Conservation (phyloP, 176 grass and related monocot species). For the Hsuehochloa calcarea region DNA sequence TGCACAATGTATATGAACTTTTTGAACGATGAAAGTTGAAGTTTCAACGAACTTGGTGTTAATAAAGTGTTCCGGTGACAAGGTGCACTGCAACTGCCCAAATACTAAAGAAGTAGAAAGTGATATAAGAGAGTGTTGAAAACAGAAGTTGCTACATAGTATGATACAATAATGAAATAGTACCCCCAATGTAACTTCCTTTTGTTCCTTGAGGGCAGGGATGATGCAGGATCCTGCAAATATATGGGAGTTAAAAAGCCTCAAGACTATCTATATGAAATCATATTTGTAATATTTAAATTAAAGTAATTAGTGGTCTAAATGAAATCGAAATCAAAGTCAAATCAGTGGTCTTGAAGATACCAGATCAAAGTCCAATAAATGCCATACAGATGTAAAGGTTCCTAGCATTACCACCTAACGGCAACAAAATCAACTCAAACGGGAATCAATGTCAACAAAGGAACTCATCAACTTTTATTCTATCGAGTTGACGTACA, state of each 20-base stretch:
- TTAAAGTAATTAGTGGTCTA: background rate
- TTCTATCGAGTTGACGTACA: background rate
- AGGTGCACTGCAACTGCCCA: background rate
- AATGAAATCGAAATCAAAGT: conserved; percentile 1
- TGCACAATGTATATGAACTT: background rate
- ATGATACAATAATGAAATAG: conserved; percentile 10
- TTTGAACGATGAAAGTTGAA: background rate
- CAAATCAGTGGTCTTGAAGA: conserved; percentile 10
- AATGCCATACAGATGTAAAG: conserved; percentile 13
- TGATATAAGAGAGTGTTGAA: background rate
- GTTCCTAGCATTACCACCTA: background rate
- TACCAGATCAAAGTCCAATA: background rate
- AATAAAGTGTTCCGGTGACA: conserved; percentile 2
- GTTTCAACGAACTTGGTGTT: background rate
- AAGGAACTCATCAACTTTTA: background rate
- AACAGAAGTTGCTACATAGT: background rate
- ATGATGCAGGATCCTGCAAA: conserved; percentile 36
- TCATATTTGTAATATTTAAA: background rate
- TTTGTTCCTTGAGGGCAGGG: conserved; percentile 47
- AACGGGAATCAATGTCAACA: background rate
- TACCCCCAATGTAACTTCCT: conserved; percentile 65
- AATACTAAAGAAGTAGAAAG: conserved; percentile 10
- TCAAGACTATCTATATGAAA: conserved; percentile 14
- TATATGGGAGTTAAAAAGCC: conserved; percentile 7
- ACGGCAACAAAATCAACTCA: conserved; percentile 14